A percentile compares a stretch with the other conserved stretches of the same genome.
Conservation (phyloP, 108 stramenopile species). For the Poteriospumella lacustris region DNA sequence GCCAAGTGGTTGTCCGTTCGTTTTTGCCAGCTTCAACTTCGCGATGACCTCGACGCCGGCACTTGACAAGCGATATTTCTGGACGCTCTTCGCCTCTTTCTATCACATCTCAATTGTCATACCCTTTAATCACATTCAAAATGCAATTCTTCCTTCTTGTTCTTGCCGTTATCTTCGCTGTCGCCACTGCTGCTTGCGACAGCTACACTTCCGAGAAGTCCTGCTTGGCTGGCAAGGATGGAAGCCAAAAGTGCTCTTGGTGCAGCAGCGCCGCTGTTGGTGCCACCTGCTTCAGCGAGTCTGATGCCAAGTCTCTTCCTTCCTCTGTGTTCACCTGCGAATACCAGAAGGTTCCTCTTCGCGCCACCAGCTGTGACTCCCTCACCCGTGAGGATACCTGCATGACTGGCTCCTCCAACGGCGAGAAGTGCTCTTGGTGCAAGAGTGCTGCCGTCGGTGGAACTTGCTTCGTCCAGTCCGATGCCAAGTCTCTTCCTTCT, state of each 20-base stretch:
- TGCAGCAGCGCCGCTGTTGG: constrained; percentile 13
- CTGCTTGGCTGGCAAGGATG: neutral
- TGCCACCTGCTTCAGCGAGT: neutral
- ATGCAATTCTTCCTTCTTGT: neutral
- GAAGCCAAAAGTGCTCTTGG: constrained; percentile 14
- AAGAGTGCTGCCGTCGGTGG: neutral
- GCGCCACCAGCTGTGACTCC: neutral
- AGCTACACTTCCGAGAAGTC: neutral
- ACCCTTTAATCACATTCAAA: neutral
- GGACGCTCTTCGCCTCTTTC: too few relatives aligned
- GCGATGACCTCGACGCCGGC: too few relatives aligned
- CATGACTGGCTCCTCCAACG: neutral
- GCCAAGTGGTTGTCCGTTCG: too few relatives aligned
- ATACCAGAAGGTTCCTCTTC: neutral
- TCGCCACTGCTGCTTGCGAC: neutral
- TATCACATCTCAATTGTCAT: neutral
- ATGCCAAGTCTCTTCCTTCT: constrained; percentile 4
- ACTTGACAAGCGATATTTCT: too few relatives aligned
- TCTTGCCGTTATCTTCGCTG: neutral
- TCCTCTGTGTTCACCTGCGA: constrained; percentile 10
- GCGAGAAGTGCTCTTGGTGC: constrained; percentile 19
- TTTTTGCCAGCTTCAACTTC: too few relatives aligned
- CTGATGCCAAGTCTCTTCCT: constrained; percentile 20
- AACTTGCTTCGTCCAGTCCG: constrained; percentile 5
- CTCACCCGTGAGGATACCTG: constrained; percentile 4